Conservation (phyloP, 768 basidiomycete genomes). For the Phylloporus scabripes region DNA sequence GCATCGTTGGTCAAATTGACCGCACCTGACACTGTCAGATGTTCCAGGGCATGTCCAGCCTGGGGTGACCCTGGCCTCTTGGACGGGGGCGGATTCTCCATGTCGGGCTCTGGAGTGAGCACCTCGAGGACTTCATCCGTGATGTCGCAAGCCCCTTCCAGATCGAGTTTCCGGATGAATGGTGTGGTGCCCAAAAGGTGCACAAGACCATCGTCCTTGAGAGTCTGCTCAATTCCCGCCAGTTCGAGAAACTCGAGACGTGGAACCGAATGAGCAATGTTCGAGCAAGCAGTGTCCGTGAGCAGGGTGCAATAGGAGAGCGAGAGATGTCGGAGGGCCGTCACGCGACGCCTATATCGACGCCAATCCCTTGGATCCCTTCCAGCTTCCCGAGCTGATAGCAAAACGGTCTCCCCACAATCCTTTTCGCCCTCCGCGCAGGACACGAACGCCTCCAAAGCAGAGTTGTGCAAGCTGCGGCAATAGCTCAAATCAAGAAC, state of each 20-base stretch:
- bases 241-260: constrained; percentile 73
- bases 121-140: constrained; percentile 64
- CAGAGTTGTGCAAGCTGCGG: constrained; percentile 66
- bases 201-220: constrained; percentile 72
- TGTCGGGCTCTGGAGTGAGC: constrained; percentile 45
- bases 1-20: constrained; percentile 58
- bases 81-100: constrained; percentile 5
- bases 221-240: constrained; percentile 62
- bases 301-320: constrained; percentile 67
- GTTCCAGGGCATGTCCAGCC: constrained; percentile 66
- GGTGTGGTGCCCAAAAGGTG: constrained; percentile 66
- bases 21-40: constrained; percentile 66
- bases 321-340: constrained; percentile 65
- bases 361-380: constrained; percentile 47
- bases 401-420: constrained; percentile 38
- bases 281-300: constrained; percentile 69
- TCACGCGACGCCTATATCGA: constrained; percentile 55
- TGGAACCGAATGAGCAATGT: constrained; percentile 67
- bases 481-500: constrained; percentile 77
- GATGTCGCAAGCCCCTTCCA: constrained; percentile 78
- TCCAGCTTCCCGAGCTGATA: constrained; percentile 62
- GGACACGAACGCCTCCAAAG: constrained; percentile 65
- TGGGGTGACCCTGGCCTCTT: constrained; percentile 27
- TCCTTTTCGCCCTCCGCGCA: constrained; percentile 33
- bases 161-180: constrained; percentile 66